Base-by-base conservation (phyloP, 2,329 filamentous ascomycete genomes). In the Aspergillus fructus region DNA sequence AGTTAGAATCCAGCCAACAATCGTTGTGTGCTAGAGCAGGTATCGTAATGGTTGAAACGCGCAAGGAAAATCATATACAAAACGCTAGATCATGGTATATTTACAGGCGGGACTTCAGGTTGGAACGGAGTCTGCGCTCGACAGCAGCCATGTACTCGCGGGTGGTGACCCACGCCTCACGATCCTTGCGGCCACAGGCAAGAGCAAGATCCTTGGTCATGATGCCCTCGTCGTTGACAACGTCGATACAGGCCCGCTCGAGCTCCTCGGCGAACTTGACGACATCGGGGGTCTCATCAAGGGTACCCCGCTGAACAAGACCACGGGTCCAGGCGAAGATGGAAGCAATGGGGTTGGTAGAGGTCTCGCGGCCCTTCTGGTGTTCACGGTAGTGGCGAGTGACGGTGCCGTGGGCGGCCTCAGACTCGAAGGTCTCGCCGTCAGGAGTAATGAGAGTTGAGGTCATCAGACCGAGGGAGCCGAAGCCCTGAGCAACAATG, bases 141-240 rank as follows among this genome's bases (percentile, higher is more conserved):
- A 97, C 93, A 41, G 93, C 93, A 71, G 89, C 85, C 72, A 99
- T 80, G 81, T 97, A 99, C 81, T 96, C 89, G 66, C 83, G 85
- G 57, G 93, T 97, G 53, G 92, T 97, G 66, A 96, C 94, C 79
- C 93, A 97, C 72, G 91, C 88, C 68, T 85, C 85, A 65, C 90
- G 85, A 61, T 85, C 88, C 69, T 89, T 92, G 83, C 93, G 93
- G 70, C 94, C 94, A 75, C 90, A 94, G 49, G 93, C 90, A 59
- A 97, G 85, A n/a, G 94, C 94, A 68, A 99, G 80, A 78, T 99
- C 94, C 87, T 99, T 99, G 76, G 94, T 99, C 94, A 97, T 99
- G 81, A 97, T 89, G 62, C 90, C 90, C 73, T 97, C 93, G 58
- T 90, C 77, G 74, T 97, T 90, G 66, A 99, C 94, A 24, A 93